Percentiles rank a stretch among this genome's conserved stretches.
These are phyloP conservation scores for Colletotrichum somersetense DNA, from an alignment of 2,329 filamentous ascomycete species.

Conservation along the genomic window DNA sequence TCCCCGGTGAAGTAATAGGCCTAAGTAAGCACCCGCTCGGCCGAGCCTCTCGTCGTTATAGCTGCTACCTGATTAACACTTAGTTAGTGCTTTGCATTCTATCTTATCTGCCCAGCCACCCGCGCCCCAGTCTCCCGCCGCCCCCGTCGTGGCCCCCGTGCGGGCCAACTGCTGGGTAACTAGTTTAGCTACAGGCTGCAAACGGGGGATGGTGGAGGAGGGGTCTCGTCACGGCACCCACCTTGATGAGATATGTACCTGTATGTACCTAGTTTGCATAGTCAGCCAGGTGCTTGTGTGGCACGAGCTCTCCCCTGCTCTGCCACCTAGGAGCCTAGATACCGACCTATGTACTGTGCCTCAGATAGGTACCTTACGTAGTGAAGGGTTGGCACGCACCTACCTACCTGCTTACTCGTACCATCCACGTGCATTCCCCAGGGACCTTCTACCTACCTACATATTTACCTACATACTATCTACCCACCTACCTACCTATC, in stretches of 20 bases:
- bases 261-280: not conserved
- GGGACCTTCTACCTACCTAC: not conserved
- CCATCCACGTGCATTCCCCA: not conserved
- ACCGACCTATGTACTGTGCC: too few species aligned
- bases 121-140: not conserved
- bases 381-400: too few species aligned
- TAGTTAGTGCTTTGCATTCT: slow-evolving; percentile 6
- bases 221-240: slow-evolving; percentile 26
- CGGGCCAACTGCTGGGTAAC: not conserved
- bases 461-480: not conserved
- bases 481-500: not conserved
- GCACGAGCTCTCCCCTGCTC: slow-evolving; percentile 32
- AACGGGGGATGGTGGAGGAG: slow-evolving; percentile 21
- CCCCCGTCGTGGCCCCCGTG: not conserved
- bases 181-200: slow-evolving; percentile 2
- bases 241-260: slow-evolving; percentile 24
- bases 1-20: not conserved
- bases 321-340: not conserved
- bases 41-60: too few species aligned
- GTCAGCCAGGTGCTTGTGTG: slow-evolving; percentile 18
- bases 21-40: too few species aligned
- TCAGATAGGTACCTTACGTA: too few species aligned
- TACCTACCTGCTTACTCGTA: not conserved
- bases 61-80: too few species aligned
- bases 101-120: not conserved